Evolutionary conservation across 768 basidiomycete species (phyloP).

Genomic region (Leccinum incarnatum): DNA sequence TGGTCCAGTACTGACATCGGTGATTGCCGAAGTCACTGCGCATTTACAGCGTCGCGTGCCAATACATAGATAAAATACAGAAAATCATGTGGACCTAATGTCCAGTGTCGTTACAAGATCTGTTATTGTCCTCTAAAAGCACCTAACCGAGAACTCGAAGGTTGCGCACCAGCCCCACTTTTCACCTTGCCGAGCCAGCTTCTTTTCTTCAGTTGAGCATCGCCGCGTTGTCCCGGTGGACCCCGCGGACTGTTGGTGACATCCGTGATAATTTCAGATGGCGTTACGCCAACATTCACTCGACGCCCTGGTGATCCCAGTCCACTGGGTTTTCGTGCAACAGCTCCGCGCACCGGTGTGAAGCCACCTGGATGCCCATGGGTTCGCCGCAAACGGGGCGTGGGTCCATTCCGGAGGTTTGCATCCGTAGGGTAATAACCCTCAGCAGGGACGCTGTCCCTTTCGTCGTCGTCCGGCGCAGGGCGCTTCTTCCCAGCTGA

Average conservation of each 20-base stretch:
- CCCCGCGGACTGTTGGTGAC: slow-evolving; percentile 65
- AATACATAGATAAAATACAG: slow-evolving; percentile 18
- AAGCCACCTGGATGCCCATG: slow-evolving; percentile 64
- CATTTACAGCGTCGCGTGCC: not conserved
- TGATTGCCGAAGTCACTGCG: slow-evolving; percentile 16
- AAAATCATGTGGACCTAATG: slow-evolving; percentile 7
- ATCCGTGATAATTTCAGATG: slow-evolving; percentile 44
- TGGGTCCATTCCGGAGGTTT: slow-evolving; percentile 40
- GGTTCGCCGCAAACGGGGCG: slow-evolving; percentile 59
- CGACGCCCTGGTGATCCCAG: slow-evolving; percentile 50
- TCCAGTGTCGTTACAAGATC: slow-evolving; percentile 10
- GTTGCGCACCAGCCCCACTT: slow-evolving; percentile 33
- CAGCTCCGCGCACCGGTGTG: slow-evolving; percentile 62
- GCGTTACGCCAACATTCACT: slow-evolving; percentile 38
- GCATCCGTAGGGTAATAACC: slow-evolving; percentile 51
- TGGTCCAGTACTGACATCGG: slow-evolving; percentile 5
- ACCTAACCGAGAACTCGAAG: slow-evolving; percentile 19
- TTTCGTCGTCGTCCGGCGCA: slow-evolving; percentile 75
- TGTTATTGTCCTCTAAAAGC: slow-evolving; percentile 26
- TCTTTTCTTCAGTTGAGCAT: slow-evolving; percentile 43
- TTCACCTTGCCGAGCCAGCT: slow-evolving; percentile 75
- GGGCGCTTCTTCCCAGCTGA: slow-evolving; percentile 66
- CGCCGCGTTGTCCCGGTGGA: slow-evolving; percentile 18
- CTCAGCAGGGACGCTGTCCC: slow-evolving; percentile 59
- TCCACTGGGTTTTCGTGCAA: slow-evolving; percentile 30